These are phyloP conservation scores for Trametes cinnabarina DNA, from an alignment of 768 basidiomycete species.

Conservation along the genomic window DNA sequence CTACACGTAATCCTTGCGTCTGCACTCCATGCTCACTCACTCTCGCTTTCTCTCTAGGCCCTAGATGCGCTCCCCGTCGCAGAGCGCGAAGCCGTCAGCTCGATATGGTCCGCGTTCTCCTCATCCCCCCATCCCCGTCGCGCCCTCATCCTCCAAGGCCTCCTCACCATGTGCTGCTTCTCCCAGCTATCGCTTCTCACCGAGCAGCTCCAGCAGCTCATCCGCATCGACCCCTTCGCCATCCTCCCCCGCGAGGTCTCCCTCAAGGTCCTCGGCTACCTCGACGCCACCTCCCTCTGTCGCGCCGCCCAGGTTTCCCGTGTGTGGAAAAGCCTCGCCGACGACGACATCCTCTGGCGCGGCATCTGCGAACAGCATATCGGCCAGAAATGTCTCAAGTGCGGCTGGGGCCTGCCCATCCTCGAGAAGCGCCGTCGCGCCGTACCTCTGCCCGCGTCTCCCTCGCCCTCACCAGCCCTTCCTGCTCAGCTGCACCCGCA, in stretches of 20 bases:
- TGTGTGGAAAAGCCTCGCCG: conserved; percentile 84
- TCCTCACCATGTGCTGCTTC: conserved; percentile 99
- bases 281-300: conserved; percentile 91
- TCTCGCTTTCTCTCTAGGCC: conserved; percentile 49
- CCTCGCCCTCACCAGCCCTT: conserved; percentile 4
- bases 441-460: conserved; percentile 36
- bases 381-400: conserved; percentile 92
- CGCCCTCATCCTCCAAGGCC: conserved; percentile 91
- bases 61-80: conserved; percentile 83
- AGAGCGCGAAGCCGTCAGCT: conserved; percentile 85
- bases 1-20: not conserved
- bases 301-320: conserved; percentile 89
- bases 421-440: conserved; percentile 66
- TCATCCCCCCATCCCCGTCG: conserved; percentile 88
- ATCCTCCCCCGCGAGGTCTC: conserved; percentile 88
- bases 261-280: conserved; percentile 81
- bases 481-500: conserved; percentile 21
- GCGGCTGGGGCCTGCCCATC: conserved; percentile 95
- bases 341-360: conserved; percentile 94
- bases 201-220: conserved; percentile 86
- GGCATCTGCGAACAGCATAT: conserved; percentile 99
- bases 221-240: conserved; percentile 92
- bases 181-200: conserved; percentile 95
- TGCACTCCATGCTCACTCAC: not conserved
- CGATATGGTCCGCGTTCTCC: conserved; percentile 96